A percentile compares a stretch with the other conserved stretches of the same genome.
Conservation (phyloP, 2,329 filamentous ascomycete genomes). For the Onygenales sp. region DNA sequence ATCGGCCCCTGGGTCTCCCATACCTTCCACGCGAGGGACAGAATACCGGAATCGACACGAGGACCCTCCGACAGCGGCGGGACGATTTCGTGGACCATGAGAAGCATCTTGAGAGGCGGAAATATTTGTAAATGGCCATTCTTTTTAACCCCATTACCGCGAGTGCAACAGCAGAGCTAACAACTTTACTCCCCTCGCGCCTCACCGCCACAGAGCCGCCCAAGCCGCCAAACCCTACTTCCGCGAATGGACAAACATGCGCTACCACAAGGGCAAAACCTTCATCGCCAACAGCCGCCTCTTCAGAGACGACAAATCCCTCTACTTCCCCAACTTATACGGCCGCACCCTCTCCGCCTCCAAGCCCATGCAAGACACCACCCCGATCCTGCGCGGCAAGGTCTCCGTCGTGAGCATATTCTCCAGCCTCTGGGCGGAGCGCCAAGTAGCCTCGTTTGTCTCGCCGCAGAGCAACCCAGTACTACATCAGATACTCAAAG, state of each 20-base stretch:
- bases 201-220: constrained; percentile 45
- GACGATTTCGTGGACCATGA: constrained; percentile 79
- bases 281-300: constrained; percentile 78
- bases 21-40: constrained; percentile 65
- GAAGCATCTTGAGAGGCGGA: constrained; percentile 67
- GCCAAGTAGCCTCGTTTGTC: constrained; percentile 66
- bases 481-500: constrained; percentile 54
- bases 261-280: constrained; percentile 76
- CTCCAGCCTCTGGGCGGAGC: constrained; percentile 75
- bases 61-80: constrained; percentile 57
- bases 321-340: constrained; percentile 89
- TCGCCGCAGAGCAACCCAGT: constrained; percentile 57
- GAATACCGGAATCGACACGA: constrained; percentile 66
- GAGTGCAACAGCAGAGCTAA: background rate
- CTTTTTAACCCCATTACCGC: background rate
- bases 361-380: constrained; percentile 57
- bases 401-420: constrained; percentile 74
- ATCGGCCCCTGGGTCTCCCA: constrained; percentile 72
- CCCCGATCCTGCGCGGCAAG: constrained; percentile 60
- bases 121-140: constrained; percentile 54
- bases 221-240: constrained; percentile 85
- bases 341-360: constrained; percentile 63
- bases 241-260: constrained; percentile 84
- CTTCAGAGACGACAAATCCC: constrained; percentile 70
- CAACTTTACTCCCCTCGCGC: background rate